A percentile compares a stretch with the other conserved stretches of the same genome.
These are phyloP conservation scores for Paraphysoderma sedebokerense DNA, from an alignment of 371 early-diverging fungal species.

Conservation along the genomic window DNA sequence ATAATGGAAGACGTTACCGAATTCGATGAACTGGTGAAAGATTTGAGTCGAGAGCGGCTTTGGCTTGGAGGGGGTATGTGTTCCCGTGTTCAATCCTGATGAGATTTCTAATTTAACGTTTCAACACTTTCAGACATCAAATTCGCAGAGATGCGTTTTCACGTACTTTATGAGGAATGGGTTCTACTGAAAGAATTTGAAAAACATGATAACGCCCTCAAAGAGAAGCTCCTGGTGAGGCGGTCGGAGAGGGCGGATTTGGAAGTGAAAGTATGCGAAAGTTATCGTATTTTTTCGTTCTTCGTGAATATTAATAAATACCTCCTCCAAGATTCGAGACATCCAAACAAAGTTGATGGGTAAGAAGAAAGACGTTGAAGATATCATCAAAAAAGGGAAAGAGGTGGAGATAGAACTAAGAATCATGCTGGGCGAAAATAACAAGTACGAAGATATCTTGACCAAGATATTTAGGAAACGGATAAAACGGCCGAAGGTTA, in stretches of 20 bases:
- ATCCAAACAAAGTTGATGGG: slow-evolving; percentile 26
- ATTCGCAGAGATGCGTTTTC: slow-evolving; percentile 27
- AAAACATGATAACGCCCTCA: slow-evolving; percentile 23
- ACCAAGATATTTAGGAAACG: slow-evolving; percentile 30
- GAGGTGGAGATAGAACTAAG: slow-evolving; percentile 20
- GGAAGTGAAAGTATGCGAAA: slow-evolving; percentile 17
- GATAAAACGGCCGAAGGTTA: slow-evolving; percentile 10
- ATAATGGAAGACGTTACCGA: too few species aligned
- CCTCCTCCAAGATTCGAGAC: slow-evolving; percentile 19
- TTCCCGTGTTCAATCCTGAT: too few species aligned
- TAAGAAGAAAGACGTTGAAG: neutral
- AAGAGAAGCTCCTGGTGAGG: slow-evolving; percentile 22
- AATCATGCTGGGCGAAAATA: slow-evolving; percentile 19
- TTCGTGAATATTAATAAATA: neutral
- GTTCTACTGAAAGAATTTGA: slow-evolving; percentile 36
- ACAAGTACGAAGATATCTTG: slow-evolving; percentile 29
- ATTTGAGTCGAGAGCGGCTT: slow-evolving; percentile 15
- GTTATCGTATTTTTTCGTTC: neutral
- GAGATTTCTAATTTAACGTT: neutral
- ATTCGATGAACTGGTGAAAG: slow-evolving; percentile 20
- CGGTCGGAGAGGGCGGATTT: slow-evolving; percentile 22
- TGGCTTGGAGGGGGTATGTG: slow-evolving; percentile 24
- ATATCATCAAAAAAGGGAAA: slow-evolving; percentile 5
- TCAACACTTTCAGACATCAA: slow-evolving; percentile 10
- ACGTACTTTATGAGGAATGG: slow-evolving; percentile 33